Evolutionary conservation across 106 monocot genomes (phyloP).

Genomic region (Triglochin maritima): DNA sequence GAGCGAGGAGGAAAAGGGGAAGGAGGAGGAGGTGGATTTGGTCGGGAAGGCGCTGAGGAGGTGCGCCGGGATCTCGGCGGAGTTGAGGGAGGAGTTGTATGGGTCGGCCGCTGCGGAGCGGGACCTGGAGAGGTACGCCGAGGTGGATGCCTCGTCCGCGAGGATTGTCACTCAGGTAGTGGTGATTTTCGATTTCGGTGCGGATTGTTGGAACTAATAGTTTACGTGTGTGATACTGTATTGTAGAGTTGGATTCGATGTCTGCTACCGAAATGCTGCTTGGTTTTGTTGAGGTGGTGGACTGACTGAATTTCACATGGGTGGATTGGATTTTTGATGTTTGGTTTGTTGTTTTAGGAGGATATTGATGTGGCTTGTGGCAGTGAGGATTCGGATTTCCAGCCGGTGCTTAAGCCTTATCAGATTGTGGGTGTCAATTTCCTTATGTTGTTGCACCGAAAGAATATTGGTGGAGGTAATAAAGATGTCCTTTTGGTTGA

Average conservation of each 20-base stretch:
- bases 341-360: slow-evolving; percentile 39
- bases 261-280: neutral
- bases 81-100: slow-evolving; percentile 58
- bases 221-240: neutral
- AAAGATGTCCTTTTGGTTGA: neutral
- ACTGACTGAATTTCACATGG: too few relatives aligned
- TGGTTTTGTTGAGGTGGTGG: neutral
- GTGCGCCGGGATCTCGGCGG: slow-evolving; percentile 64
- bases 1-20: neutral
- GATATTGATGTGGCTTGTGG: slow-evolving; percentile 57
- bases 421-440: slow-evolving; percentile 99
- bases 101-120: slow-evolving; percentile 34
- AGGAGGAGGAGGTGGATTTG: slow-evolving; percentile 44
- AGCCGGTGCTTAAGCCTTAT: slow-evolving; percentile 80
- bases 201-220: neutral
- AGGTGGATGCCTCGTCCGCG: slow-evolving; percentile 55
- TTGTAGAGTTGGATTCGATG: too few relatives aligned
- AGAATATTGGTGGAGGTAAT: slow-evolving; percentile 88
- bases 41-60: slow-evolving; percentile 78
- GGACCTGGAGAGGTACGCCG: slow-evolving; percentile 59
- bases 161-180: slow-evolving; percentile 72
- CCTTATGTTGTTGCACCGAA: slow-evolving; percentile 71
- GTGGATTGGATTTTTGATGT: neutral
- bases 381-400: slow-evolving; percentile 43
- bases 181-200: neutral